Conservation (phyloP, 768 basidiomycete genomes). For the Dentipellis sp. region DNA sequence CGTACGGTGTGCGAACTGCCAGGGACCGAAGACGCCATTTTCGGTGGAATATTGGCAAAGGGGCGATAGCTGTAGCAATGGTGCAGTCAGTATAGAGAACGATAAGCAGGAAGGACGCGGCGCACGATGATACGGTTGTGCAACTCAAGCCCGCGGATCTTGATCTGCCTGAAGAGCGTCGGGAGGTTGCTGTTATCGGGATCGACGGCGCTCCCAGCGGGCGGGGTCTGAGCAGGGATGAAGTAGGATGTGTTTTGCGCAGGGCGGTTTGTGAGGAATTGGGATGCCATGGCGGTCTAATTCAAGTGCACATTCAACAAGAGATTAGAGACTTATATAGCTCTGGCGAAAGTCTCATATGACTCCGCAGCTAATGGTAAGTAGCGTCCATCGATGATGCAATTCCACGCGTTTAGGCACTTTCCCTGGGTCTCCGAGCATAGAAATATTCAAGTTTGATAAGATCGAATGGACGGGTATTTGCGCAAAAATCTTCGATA, state of each 20-base stretch:
- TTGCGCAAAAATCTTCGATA: too few species aligned
- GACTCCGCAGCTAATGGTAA: too few species aligned
- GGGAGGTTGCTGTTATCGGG: conserved; percentile 31
- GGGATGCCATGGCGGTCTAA: background rate
- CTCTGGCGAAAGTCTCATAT: too few species aligned
- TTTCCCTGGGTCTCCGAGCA: too few species aligned
- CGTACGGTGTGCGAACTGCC: conserved; percentile 7
- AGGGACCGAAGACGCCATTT: background rate
- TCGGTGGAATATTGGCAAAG: conserved; percentile 1
- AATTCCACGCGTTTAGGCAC: too few species aligned
- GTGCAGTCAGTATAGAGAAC: background rate
- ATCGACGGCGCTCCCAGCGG: conserved; percentile 35
- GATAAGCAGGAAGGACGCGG: background rate
- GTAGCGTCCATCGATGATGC: too few species aligned
- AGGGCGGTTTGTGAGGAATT: conserved; percentile 23
- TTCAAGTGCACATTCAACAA: too few species aligned
- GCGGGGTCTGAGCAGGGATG: conserved; percentile 35
- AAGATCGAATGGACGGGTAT: too few species aligned
- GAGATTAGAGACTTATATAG: too few species aligned
- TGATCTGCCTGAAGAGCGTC: conserved; percentile 44
- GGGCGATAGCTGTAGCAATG: conserved; percentile 3
- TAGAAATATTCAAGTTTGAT: too few species aligned
- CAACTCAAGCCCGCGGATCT: conserved; percentile 25
- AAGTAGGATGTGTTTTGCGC: conserved; percentile 36
- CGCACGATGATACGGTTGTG: conserved; percentile 22